Conservation (phyloP, 2,329 filamentous ascomycete genomes). For the Blastomyces percursus region DNA sequence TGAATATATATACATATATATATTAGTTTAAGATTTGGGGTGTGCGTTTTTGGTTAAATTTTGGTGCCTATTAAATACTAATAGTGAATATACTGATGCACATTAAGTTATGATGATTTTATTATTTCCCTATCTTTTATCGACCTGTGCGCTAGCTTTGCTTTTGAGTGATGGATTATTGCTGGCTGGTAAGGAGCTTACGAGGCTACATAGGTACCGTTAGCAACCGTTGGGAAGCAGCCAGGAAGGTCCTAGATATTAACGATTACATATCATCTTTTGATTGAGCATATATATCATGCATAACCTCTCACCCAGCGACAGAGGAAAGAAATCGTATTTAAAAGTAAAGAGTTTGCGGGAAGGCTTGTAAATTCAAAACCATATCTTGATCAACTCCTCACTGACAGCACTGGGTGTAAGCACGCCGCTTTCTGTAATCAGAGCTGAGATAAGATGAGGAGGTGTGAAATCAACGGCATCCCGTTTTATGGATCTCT, state of each 20-base stretch:
- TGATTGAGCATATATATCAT: neutral
- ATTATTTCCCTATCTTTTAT: neutral
- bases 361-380: constrained; percentile 20
- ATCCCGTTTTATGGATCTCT: constrained; percentile 7
- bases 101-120: neutral
- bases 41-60: neutral
- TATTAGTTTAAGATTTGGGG: neutral
- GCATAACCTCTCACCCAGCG: neutral
- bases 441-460: constrained; percentile 51
- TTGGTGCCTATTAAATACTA: neutral
- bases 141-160: neutral
- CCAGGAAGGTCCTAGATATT: neutral
- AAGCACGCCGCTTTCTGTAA: constrained; percentile 54
- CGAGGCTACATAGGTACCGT: neutral
- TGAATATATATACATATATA: too few relatives aligned
- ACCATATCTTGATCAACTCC: constrained; percentile 55
- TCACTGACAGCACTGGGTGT: constrained; percentile 56
- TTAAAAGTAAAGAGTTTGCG: neutral
- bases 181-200: neutral
- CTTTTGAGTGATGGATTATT: neutral
- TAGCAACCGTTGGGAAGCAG: neutral
- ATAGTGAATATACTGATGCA: neutral
- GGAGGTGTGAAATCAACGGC: constrained; percentile 46
- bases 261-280: neutral
- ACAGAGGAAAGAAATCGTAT: neutral